These are phyloP conservation scores for Colletotrichum sp. DNA, from an alignment of 2,329 filamentous ascomycete genomes.

Conservation along the genomic window DNA sequence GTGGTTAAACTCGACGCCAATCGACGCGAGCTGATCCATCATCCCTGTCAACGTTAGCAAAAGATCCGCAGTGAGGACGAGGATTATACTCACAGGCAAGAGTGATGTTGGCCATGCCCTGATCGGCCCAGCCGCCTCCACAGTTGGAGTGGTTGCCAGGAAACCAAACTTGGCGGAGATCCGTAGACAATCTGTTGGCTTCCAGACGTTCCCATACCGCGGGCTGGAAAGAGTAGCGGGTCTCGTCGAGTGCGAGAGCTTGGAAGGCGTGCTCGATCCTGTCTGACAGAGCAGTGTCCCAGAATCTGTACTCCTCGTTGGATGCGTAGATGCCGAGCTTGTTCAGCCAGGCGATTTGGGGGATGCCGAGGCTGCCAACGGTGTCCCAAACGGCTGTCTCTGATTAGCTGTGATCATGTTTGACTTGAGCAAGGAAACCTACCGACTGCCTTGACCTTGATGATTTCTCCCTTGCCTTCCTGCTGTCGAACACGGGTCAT, in stretches of 20 bases:
- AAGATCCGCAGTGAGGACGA: not conserved
- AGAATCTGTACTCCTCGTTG: constrained; percentile 57
- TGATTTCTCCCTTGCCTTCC: constrained; percentile 40
- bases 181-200: constrained; percentile 40
- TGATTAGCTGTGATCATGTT: constrained; percentile 22
- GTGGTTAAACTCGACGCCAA: constrained; percentile 55
- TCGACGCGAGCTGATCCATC: constrained; percentile 59
- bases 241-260: constrained; percentile 63
- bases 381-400: constrained; percentile 44
- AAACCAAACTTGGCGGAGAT: constrained; percentile 66
- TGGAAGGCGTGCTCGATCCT: constrained; percentile 64
- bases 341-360: constrained; percentile 48
- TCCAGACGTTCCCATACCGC: constrained; percentile 57
- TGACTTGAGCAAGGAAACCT: not conserved
- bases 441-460: constrained; percentile 52
- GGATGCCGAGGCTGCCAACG: constrained; percentile 49
- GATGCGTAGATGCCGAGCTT: constrained; percentile 49
- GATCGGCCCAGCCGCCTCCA: constrained; percentile 68
- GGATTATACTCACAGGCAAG: constrained; percentile 37
- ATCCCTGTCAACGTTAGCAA: constrained; percentile 44
- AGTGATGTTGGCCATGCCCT: constrained; percentile 46
- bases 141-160: constrained; percentile 75
- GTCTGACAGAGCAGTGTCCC: constrained; percentile 57
- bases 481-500: constrained; percentile 48
- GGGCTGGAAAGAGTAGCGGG: constrained; percentile 57